Base-by-base conservation (phyloP, 305 asterid genomes). In the Plantago coronopus region DNA sequence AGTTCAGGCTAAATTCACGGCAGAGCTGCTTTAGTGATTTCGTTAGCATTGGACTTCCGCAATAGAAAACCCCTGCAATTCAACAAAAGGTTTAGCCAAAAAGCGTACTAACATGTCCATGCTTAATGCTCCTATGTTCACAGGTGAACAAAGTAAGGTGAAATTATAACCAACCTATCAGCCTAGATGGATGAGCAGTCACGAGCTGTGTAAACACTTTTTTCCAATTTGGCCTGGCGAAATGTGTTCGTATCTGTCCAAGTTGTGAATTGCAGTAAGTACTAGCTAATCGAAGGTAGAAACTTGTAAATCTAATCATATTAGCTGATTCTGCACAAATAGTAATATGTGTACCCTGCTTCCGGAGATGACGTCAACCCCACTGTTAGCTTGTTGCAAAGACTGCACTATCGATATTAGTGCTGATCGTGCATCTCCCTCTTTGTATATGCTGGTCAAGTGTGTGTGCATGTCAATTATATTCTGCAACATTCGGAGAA, bases 381-480 rank as follows among this genome's bases (percentile, higher is more conserved):
- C 93, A 54, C 78, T 81, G 66, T 83, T 88, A 1, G 96, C 96
- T 17, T 88, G 96, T 58, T 85, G 95, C 43, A 88, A 66, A 19
- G 88, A 85, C 55, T 88, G 96, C 42, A 83, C 96, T 89, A 85
- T 83, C 18, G 80, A 77, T 37, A 88, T 88, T 1, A 88, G 85
- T 2, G 95, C 95, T 38, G 96, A 83, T 48, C 95, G 77, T 23
- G 86, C 95, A 68, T 85, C 96, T 42, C 95, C 96, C 80, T 88
- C 96, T 69, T 86, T 93, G 49, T 85, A 81, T 61, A 85, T 75
- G 57, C 96, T 78, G 20, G 95, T 85, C 65, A 88, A 71, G 73
- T 88, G 85, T 67, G 76, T 88, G 72, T 85, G 95, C 95, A 88
- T 85, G 70, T 88, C 95, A 59, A 88, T 56, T 29, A 85, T 73